phyloP scores from a whole-genome alignment of 805 yeast species.

The Ogataea parapolymorpha region DNA sequence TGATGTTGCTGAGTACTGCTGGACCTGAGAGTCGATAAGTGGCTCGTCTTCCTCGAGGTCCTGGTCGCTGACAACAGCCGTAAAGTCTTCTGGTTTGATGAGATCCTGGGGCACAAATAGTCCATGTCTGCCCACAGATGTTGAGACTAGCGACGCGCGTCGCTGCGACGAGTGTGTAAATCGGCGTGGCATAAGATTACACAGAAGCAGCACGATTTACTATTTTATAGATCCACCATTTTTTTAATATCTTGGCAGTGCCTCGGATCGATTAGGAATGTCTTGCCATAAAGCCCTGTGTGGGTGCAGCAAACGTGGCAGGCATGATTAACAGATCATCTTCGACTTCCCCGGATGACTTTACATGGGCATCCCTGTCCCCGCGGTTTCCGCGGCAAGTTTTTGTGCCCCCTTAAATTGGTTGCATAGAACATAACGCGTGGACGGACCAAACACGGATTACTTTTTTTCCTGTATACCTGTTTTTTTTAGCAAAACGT shows the following conservation, averaged over 20 bases:
- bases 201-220: too few relatives aligned
- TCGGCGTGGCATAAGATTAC: constrained; percentile 24
- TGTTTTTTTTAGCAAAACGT: background rate
- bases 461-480: constrained; percentile 1
- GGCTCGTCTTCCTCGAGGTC: constrained; percentile 7
- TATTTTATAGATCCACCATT: too few relatives aligned
- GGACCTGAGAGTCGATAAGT: background rate
- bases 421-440: background rate
- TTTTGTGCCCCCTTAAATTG: background rate
- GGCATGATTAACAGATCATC: too few relatives aligned
- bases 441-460: background rate
- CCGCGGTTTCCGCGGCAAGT: too few relatives aligned
- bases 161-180: constrained; percentile 45
- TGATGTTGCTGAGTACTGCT: constrained; percentile 1
- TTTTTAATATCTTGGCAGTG: constrained; percentile 4
- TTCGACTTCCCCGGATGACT: too few relatives aligned
- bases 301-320: too few relatives aligned
- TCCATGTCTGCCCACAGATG: constrained; percentile 51
- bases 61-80: constrained; percentile 2
- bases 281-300: background rate
- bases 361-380: too few relatives aligned
- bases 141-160: constrained; percentile 48
- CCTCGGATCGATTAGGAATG: constrained; percentile 4
- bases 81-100: constrained; percentile 17
- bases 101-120: constrained; percentile 52